Base-by-base conservation (phyloP, 73 alveolate genomes). In the Paramecium sexaurelia region DNA sequence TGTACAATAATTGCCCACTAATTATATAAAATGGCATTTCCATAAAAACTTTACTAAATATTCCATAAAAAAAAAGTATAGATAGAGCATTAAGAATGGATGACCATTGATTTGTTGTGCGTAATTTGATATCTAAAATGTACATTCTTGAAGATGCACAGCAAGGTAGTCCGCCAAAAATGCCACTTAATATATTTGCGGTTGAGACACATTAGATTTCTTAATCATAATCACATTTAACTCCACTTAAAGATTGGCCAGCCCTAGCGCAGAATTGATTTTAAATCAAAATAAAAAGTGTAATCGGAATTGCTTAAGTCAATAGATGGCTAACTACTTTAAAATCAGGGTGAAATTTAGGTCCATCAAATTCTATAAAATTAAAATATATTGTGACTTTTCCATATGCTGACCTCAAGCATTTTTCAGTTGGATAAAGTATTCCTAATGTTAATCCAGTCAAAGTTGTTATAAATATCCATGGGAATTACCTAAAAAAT, bases 71-170 rank as follows among this genome's bases (percentile, higher is more conserved):
- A 15, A 43, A 40, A 24, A 78, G 40, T 41, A 43, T 78, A 19
- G 90, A 78, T 9, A 78, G 41, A 0, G 90, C 90, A 43, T 78
- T 78, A 11, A 78, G 22, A 41, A 78, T 78, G n/a, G 90, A 78
- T 0, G 90, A 78, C 90, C 90, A 78, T 45, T 78, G 29, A 45
- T 78, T 78, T 20, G 68, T 78, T 19, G n/a, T 22, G 6, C 55
- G 26, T 26, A 78, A 43, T 78, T 43, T 78, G 11, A 78, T 78
- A 78, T 78, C 73, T 13, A 78, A 26, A 22, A 78, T 24, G 29
- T 78, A 78, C 90, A 78, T 78, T 22, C 90, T 78, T 15, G 73
- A 29, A 20, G 90, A 78, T 41, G 90, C 90, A 78, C 90, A 78
- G 22, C 68, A 39, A 40, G 90, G 90, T 26, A 78, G 41, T 7